phyloP scores from a whole-genome alignment of 1,139 yeast species.

The Hyphopichia khmerensis region DNA sequence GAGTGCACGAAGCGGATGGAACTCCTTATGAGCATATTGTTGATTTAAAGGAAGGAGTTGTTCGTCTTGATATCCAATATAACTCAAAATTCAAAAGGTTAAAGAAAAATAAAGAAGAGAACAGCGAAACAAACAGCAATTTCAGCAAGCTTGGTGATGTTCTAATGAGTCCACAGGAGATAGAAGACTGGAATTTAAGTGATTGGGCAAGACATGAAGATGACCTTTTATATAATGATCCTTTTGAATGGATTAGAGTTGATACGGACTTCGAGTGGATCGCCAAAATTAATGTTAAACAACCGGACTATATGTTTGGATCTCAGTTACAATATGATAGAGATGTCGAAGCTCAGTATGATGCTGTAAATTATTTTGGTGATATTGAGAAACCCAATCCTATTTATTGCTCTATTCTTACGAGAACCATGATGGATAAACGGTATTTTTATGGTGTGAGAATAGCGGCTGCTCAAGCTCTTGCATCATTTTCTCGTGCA shows the following conservation, averaged over 20 bases:
- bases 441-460: conserved; percentile 90
- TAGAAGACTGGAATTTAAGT: conserved; percentile 67
- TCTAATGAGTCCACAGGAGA: conserved; percentile 57
- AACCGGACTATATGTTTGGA: conserved; percentile 93
- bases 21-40: conserved; percentile 98
- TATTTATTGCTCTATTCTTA: conserved; percentile 72
- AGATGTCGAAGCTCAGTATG: conserved; percentile 94
- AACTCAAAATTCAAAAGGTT: conserved; percentile 85
- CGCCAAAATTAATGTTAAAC: conserved; percentile 74
- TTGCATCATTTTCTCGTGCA: conserved; percentile 64
- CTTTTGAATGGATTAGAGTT: conserved; percentile 95
- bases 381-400: conserved; percentile 55
- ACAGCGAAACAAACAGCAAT: conserved; percentile 36
- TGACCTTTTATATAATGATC: conserved; percentile 64
- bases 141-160: conserved; percentile 78
- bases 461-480: conserved; percentile 79
- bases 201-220: conserved; percentile 78
- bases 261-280: conserved; percentile 99
- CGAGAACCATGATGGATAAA: conserved; percentile 79
- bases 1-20: conserved; percentile 99
- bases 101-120: conserved; percentile 49
- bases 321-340: conserved; percentile 93
- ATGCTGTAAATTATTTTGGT: conserved; percentile 75
- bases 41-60: conserved; percentile 78
- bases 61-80: conserved; percentile 90